A percentile compares a stretch with the other conserved stretches of the same genome.
Evolutionary conservation across 305 asterid species (phyloP).

Genomic region (Rubia balearica): DNA sequence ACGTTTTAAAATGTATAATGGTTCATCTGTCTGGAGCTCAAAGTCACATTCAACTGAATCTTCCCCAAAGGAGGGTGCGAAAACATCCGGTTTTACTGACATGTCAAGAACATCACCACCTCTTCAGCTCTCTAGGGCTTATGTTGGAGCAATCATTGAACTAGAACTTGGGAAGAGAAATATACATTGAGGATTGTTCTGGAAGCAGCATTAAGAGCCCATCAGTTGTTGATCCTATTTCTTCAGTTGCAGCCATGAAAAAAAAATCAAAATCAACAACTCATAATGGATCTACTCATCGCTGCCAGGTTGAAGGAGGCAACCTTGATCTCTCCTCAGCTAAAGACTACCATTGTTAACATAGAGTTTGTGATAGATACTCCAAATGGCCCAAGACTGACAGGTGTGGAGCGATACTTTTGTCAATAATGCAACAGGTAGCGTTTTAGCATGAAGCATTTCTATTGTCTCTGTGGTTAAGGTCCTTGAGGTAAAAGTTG

Average conservation of each 20-base stretch:
- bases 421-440: constrained; percentile 97
- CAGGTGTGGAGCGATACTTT: constrained; percentile 63
- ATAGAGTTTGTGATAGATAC: constrained; percentile 68
- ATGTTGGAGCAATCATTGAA: constrained; percentile 57
- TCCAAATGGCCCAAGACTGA: constrained; percentile 69
- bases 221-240: constrained; percentile 28
- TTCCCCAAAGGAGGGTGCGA: constrained; percentile 39
- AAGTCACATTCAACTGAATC: constrained; percentile 66
- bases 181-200: constrained; percentile 53
- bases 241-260: constrained; percentile 26
- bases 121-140: constrained; percentile 45
- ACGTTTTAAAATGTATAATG: constrained; percentile 14
- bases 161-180: constrained; percentile 77
- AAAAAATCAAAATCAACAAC: constrained; percentile 45
- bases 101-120: constrained; percentile 38
- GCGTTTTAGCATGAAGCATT: background rate
- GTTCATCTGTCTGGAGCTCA: constrained; percentile 67
- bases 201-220: constrained; percentile 39
- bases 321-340: constrained; percentile 65
- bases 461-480: background rate
- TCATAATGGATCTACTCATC: constrained; percentile 33
- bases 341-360: constrained; percentile 78
- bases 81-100: constrained; percentile 28
- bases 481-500: background rate
- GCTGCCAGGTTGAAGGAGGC: constrained; percentile 80